Evolutionary conservation across 2,329 filamentous ascomycete genomes (phyloP), one percentile per base, ranked within the genome.

Genomic region (Verticillium isaacii): DNA sequence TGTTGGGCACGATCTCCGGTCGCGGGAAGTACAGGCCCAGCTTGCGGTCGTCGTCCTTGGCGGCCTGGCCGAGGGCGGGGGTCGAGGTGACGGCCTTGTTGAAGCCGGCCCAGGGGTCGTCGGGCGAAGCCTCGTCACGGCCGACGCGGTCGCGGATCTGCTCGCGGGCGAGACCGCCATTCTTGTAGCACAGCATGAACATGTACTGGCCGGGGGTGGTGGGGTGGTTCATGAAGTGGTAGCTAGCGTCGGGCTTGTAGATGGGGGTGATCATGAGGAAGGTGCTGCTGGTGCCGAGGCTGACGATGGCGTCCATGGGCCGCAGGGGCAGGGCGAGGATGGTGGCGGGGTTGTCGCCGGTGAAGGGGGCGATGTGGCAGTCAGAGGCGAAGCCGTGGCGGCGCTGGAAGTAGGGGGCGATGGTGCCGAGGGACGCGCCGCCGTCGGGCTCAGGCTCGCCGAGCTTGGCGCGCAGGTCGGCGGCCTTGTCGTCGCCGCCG

Each of bases 161-260:
- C 74, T 99, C 95, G 55, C 95, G 90, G 2, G 95, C 94, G 1
- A 98, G 86, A 2, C 93, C 93, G 68, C 95, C 95, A 77, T 99
- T 99, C 78, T 98, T 98, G 82, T 98, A 99, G 83, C 95, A 99
- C 39, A 99, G 87, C 95, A 99, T 99, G 78, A 99, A 98, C 95
- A 99, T 98, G 84, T 96, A 97, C 63, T 97, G 85, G 1, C 91
- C 92, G 0, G 88, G 80, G 1, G 92, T 96, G 55, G 93, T 95
- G 1, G 95, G 95, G 76, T 98, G 93, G 80, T 97, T 97, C 85
- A 98, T 96, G 82, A 98, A 97, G 80, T 99, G 95, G 72, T 97
- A 97, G 7, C 90, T 86, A 3, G 92, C 91, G 71, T 97, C 89
- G 2, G 95, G 92, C 73, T 89, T 89, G 82, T 97, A 98, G 69